Percentiles rank a stretch among this genome's conserved stretches.
phyloP scores from a whole-genome alignment of 257 asterid genomes.

The Coffea eugenioides region DNA sequence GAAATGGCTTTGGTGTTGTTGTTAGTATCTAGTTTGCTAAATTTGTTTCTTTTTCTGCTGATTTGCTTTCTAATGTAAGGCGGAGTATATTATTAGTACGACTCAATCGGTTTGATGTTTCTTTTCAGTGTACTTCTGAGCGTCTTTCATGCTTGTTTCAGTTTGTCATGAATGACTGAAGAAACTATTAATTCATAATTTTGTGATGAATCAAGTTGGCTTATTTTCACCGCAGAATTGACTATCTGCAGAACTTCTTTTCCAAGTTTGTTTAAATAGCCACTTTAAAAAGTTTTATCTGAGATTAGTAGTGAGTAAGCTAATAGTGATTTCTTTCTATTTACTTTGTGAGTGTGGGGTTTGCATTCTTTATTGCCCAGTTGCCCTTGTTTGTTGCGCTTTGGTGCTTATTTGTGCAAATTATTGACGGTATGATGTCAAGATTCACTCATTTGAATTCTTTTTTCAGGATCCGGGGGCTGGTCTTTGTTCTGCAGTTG shows the following conservation, averaged over 20 bases:
- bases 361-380: neutral
- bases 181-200: neutral
- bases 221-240: neutral
- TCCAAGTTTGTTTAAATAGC: neutral
- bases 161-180: neutral
- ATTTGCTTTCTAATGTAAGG: neutral
- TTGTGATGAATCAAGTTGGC: too few relatives aligned
- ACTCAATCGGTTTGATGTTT: neutral
- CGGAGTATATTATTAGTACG: too few relatives aligned
- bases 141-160: neutral
- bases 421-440: neutral
- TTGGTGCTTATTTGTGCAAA: neutral
- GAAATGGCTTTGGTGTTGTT: neutral
- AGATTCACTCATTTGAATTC: neutral
- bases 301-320: neutral
- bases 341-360: neutral
- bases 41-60: neutral
- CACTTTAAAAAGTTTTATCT: neutral
- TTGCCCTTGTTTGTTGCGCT: neutral
- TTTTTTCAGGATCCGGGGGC: conserved; percentile 28
- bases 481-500: conserved; percentile 28
- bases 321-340: neutral
- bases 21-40: neutral
- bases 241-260: neutral
- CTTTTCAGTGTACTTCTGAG: neutral